phyloP scores from a whole-genome alignment of 805 yeast species.

The fission yeast (Schizosaccharomyces pombe) region ASM294v3 CU329670.1:2898501-2899000 shows the following conservation, averaged over 20 bases:
- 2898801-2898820: constrained; percentile 92
- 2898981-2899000: constrained; percentile 94
- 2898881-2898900: constrained; percentile 47
- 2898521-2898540: constrained; percentile 30
- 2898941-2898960: constrained; percentile 77
- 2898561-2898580: constrained; percentile 17
- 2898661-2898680: constrained; percentile 86
- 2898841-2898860: constrained; percentile 40
- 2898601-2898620: constrained; percentile 88
- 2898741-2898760: constrained; percentile 77
- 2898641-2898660: constrained; percentile 98
- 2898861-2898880: constrained; percentile 61
- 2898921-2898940: constrained; percentile 81
- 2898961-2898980: constrained; percentile 94
- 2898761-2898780: constrained; percentile 88
- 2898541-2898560: constrained; percentile 24
- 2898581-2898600: constrained; percentile 62
- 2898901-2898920: constrained; percentile 75
- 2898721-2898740: constrained; percentile 71
- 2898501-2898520: constrained; percentile 37
- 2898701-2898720: constrained; percentile 96
- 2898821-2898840: constrained; percentile 49
- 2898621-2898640: constrained; percentile 70
- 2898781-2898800: constrained; percentile 83
- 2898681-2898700: constrained; percentile 85